These are phyloP conservation scores for Vitis vinifera DNA, from an alignment of 164 flowering plant species.

Conservation along the genomic window ASM3070453v1 NC_081812.1:11974001-11974500, in stretches of 20 bases:
- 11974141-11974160: neutral
- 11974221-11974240: neutral
- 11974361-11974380: constrained; percentile 75
- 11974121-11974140: neutral
- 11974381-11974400: constrained; percentile 70
- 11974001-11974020: neutral
- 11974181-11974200: neutral
- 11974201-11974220: neutral
- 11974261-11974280: constrained; percentile 61
- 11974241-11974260: constrained; percentile 54
- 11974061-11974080: neutral
- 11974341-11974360: constrained; percentile 61
- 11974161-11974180: neutral
- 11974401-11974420: constrained; percentile 35
- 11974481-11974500: constrained; percentile 54
- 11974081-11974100: neutral
- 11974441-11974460: constrained; percentile 54
- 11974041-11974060: neutral
- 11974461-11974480: constrained; percentile 63
- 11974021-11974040: neutral
- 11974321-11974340: constrained; percentile 62
- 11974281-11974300: constrained; percentile 59
- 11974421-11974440: constrained; percentile 65
- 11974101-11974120: neutral
- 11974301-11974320: constrained; percentile 54